These are phyloP conservation scores for Pestalotiopsis sp. DNA, from an alignment of 2,329 filamentous ascomycete species.

Conservation along the genomic window DNA sequence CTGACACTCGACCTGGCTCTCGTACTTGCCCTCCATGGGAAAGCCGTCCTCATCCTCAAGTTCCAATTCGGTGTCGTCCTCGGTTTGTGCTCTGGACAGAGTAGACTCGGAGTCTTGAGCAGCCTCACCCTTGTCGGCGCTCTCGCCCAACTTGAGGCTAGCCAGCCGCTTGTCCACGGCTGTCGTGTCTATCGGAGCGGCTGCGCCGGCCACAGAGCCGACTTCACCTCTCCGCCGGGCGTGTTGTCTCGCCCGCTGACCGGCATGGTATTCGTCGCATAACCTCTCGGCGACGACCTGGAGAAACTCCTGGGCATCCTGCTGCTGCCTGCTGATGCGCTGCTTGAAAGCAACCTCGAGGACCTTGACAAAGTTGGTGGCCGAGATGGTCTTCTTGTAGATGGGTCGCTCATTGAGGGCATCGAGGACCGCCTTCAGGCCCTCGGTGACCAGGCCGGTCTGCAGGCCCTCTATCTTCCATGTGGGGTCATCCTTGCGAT, in stretches of 20 bases:
- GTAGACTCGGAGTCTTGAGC: conserved; percentile 12
- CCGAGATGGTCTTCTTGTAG: conserved; percentile 90
- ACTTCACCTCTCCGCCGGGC: conserved; percentile 41
- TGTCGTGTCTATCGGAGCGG: conserved; percentile 26
- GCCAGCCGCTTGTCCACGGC: conserved; percentile 33
- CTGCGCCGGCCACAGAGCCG: conserved; percentile 11
- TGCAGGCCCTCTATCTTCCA: conserved; percentile 73
- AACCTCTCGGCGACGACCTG: conserved; percentile 91
- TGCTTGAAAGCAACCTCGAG: conserved; percentile 87
- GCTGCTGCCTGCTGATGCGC: conserved; percentile 89
- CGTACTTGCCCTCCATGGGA: conserved; percentile 86
- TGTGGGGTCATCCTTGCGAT: conserved; percentile 37
- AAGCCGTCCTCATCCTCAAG: conserved; percentile 68
- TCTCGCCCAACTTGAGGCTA: conserved; percentile 23
- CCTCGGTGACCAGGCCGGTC: conserved; percentile 79
- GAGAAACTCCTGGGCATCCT: conserved; percentile 96
- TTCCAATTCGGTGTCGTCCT: conserved; percentile 30
- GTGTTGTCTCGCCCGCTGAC: conserved; percentile 68
- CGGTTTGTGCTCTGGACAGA: conserved; percentile 17
- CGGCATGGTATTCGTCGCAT: conserved; percentile 92
- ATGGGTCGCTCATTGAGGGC: conserved; percentile 91
- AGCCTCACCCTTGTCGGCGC: conserved; percentile 18
- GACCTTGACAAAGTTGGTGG: conserved; percentile 78
- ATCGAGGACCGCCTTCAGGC: conserved; percentile 90
- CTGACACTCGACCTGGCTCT: conserved; percentile 94